phyloP scores from a whole-genome alignment of 2,329 filamentous ascomycete genomes.

The Blastomyces emzantsi region DNA sequence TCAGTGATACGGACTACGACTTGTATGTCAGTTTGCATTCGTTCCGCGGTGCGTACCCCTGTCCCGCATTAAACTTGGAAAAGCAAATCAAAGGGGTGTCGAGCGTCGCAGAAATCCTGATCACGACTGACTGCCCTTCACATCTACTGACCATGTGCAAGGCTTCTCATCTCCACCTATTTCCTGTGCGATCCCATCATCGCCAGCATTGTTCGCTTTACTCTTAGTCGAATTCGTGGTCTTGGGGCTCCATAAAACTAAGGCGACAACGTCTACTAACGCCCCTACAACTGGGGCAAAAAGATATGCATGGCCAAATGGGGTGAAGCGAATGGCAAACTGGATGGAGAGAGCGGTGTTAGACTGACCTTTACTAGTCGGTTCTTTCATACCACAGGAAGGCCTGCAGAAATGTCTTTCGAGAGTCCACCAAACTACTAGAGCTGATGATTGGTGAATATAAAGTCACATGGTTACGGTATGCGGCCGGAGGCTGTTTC shows the following conservation, averaged over 20 bases:
- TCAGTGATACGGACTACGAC: neutral
- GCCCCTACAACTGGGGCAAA: neutral
- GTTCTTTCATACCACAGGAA: neutral
- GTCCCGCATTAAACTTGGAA: neutral
- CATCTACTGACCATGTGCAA: neutral
- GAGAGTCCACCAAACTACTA: neutral
- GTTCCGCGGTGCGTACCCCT: neutral
- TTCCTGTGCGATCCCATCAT: slow-evolving; percentile 1
- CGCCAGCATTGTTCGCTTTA: neutral
- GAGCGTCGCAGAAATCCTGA: neutral
- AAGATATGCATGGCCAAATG: neutral
- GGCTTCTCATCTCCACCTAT: neutral
- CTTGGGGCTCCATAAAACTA: slow-evolving; percentile 3
- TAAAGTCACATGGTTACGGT: neutral
- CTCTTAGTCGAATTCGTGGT: neutral
- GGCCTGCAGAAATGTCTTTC: neutral
- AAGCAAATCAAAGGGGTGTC: neutral
- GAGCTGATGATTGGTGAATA: slow-evolving; percentile 1
- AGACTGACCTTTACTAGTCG: neutral
- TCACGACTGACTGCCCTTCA: neutral
- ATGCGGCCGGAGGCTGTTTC: neutral
- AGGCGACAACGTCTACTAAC: neutral
- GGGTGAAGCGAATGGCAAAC: neutral
- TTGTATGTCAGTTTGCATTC: neutral
- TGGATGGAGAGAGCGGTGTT: neutral